Evolutionary conservation across 2,329 filamentous ascomycete genomes (phyloP), one percentile per base, ranked within the genome.

Genomic region (Colletotrichum caudatum): DNA sequence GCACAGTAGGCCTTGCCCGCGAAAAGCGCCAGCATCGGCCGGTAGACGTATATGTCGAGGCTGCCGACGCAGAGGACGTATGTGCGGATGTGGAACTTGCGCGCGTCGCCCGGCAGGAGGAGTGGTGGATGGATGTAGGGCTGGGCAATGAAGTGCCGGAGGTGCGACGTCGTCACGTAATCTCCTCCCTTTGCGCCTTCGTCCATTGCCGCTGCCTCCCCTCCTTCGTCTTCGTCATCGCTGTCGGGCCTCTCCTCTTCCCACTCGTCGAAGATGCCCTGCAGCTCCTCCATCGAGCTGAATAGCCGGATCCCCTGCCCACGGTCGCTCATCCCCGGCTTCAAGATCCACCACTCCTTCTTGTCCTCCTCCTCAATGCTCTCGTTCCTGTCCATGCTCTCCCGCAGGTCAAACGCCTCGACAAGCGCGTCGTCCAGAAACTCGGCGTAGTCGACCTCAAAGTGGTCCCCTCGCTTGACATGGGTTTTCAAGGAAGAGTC

Each of bases 381-480:
- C 8, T 72, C 70, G 76, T 97, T 97, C 57, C 85, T 86, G 41
- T 89, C 88, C 80, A 97, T 87, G 75, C 93, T 95, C 68, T 94
- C 93, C 26, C 91, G 87, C 63, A 99, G 82, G 77, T 98, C 96
- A 80, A 92, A 98, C 0, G 93, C 93, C 80, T 99, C 96, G 2
- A 97, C 86, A 9, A 99, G 84, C 0, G 96, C 93, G 76, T 99
- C 96, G 74, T 98, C 96, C 18, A 99, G 84, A 78, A 98, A 99
- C 83, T 99, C 96, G 1, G 95, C 94, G 79, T 96, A 99, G 81
- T 99, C 96, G 9, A 99, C 87, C 81, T 99, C 96, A 76, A 99
- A 97, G 53, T 94, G 90, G 74, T 97, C 93, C 54, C 90, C 90
- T 2, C 91, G 89, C 79, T 94, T 93, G 66, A 97, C 89, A 77